Evolutionary conservation across 805 yeast genomes (phyloP), one percentile per base, ranked within the genome.

Genomic region (Wickerhamomyces rabaulensis): DNA sequence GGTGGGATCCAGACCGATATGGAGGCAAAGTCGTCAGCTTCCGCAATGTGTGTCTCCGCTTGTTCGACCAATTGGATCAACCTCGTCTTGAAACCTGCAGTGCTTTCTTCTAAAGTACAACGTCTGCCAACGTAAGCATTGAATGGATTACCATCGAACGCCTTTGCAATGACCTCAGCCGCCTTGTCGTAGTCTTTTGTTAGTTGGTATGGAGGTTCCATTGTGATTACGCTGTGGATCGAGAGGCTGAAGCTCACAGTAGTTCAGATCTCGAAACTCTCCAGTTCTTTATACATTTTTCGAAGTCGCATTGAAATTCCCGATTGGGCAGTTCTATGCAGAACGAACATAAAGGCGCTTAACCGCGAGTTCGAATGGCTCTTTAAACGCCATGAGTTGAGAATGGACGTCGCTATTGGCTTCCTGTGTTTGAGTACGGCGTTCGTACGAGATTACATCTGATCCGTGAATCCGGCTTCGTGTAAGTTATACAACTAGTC

Each of bases 111-210:
- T 3, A 51, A 10, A 1, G 52, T 17, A 5, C 43, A 42, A 20
- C 48, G 36, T 16, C 41, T 40, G 6, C 59, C 53, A 9, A 48
- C 44, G 29, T 47, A 54, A 13, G 44, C 43, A 45, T 57, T 55
- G 36, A 51, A 43, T 1, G 43, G 16, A 23, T 54, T 57, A 15
- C 54, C 43, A 19, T 57, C 55, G 40, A 55, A 55, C 1, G 61
- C 58, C 7, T 42, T 49, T 9, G 53, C 54, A n/a, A 57, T 45
- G 20, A 49, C 39, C 3, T 47, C 49, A 8, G 55, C 55, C 9
- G 54, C 48, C 9, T 38, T n/a, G 12, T 39, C 17, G 21, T 43
- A 46, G 29, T 57, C 54, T 82, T 47, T 91, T 84, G 37, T 62
- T 71, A 79, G 57, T 89, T 91, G 3, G 13, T 33, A 33, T 9